Evolutionary conservation across 371 early-diverging fungal genomes (phyloP), one percentile per base, ranked within the genome.

Genomic region (Haplosporangium sp.): DNA sequence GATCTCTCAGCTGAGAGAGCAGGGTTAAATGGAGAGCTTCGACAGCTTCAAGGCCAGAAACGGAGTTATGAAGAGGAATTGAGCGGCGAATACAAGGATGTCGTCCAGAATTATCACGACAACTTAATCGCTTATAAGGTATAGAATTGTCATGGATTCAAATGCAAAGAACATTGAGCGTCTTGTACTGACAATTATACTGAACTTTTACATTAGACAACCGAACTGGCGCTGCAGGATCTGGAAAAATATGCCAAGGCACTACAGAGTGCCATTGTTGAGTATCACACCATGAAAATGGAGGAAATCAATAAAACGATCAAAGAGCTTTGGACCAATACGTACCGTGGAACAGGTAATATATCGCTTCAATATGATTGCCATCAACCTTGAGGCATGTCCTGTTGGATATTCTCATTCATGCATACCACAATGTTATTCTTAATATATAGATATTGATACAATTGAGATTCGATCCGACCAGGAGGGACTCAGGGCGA

Each of bases 271-370:
- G 96, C 98, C 1, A 98, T 99, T 63, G 92, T 98, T 89, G 89
- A 93, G 53, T 99, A 93, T 82, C 99, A 99, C 74, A 86, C 94
- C 8, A 70, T 91, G 46, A 99, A 99, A 79, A 99, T 99, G 95
- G 92, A 94, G 55, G 99, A 99, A 81, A 89, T 99, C 71, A 99
- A 99, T 85, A 91, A 93, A 79, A 93, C 94, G 43, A 98, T 99
- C 64, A 91, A 93, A 40, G 98, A 99, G 64, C 84, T 99, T 18
- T 99, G 99, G 99, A 84, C 87, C 9, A 93, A 93, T 55, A 99
- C 99, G 0, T 99, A 99, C 84, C 92, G 92, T 68, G 99, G 99
- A 46, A 93, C 90, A 73, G 98, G 96, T 93, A 85, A 83, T 64
- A 48, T 16, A 50, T 18, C 36, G 36, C 60, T 9, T 8, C 10